Evolutionary conservation across 352 stramenopile species (phyloP), one percentile per base, ranked within the genome.

Genomic region (Thraustotheca clavata): DNA sequence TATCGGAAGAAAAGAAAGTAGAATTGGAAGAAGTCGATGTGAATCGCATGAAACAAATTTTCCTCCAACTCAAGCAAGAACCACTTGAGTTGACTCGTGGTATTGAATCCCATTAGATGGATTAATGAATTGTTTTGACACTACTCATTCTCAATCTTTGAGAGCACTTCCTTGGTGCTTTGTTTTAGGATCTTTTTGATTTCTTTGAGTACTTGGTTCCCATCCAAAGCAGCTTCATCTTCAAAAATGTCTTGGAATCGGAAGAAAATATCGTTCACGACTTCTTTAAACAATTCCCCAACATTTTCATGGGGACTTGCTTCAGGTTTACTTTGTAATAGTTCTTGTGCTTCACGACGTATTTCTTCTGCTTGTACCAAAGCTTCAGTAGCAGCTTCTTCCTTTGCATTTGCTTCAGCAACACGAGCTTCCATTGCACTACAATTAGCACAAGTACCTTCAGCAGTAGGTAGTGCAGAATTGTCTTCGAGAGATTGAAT

Each of bases 41-140:
- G 33, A 92, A 82, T 46, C 79, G 92, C 52, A 98, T 98, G 90
- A 86, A 85, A 66, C 89, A 97, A 77, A 72, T 97, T 38, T 88
- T 98, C 59, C 87, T 98, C 65, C 76, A 96, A 70, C 76, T 98
- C 55, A 98, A 98, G 86, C 86, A 92, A 49, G 80, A 96, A 65
- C 80, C 85, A 54, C 76, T 92, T n/a, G 80, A 92, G 49, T 77
- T 91, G 69, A 90, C 81, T 57, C 83, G 86, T 41, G 47, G 59
- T 22, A 52, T 60, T 38, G 36, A 57, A n/a, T 49, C 55, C 20
- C 55, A 62, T 50, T 62, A 62, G 41, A 34, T 24, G 29, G 18
- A n/a, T n/a, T n/a, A n/a, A n/a, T n/a, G n/a, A n/a, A n/a, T n/a
- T n/a, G n/a, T n/a, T n/a, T n/a, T n/a, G n/a, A n/a, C n/a, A n/a